These are phyloP conservation scores for Pseudopyrenochaeta lycopersici DNA, from an alignment of 2,329 filamentous ascomycete species.

Conservation along the genomic window DNA sequence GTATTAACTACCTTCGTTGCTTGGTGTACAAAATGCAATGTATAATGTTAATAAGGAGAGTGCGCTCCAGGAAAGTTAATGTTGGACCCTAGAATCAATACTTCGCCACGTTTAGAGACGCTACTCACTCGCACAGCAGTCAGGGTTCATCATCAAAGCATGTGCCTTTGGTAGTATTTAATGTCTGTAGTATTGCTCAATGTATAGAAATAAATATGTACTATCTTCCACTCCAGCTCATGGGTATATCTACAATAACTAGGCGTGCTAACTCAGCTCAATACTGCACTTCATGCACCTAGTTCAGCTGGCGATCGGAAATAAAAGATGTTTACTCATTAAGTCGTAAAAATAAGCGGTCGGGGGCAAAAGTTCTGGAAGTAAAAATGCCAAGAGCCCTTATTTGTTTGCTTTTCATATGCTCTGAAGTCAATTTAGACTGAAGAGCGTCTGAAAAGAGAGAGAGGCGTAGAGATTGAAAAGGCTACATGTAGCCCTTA, in stretches of 20 bases:
- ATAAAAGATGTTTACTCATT: conserved; percentile 8
- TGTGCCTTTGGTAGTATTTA: too few relatives aligned
- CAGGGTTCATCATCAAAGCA: too few relatives aligned
- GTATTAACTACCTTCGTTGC: too few relatives aligned
- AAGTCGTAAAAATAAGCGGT: conserved; percentile 11
- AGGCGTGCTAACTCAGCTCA: neutral
- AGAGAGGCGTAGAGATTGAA: neutral
- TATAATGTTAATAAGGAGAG: too few relatives aligned
- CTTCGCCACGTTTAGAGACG: too few relatives aligned
- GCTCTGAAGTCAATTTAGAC: neutral
- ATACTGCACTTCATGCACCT: neutral
- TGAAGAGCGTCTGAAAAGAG: neutral
- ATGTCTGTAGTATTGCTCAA: too few relatives aligned
- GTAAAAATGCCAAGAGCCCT: neutral
- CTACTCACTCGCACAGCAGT: too few relatives aligned
- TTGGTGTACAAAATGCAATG: too few relatives aligned
- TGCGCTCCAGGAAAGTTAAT: too few relatives aligned
- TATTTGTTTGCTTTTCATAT: neutral
- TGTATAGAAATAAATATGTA: neutral
- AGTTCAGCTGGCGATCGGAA: neutral
- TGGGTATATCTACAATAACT: conserved; percentile 11
- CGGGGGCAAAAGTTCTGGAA: neutral
- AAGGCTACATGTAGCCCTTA: neutral
- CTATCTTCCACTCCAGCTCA: conserved; percentile 1
- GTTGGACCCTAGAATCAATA: too few relatives aligned